Evolutionary conservation across 495 filamentous ascomycete species (phyloP), one percentile per base, ranked within the genome.

Genomic region (Daldinia concentrica): DNA sequence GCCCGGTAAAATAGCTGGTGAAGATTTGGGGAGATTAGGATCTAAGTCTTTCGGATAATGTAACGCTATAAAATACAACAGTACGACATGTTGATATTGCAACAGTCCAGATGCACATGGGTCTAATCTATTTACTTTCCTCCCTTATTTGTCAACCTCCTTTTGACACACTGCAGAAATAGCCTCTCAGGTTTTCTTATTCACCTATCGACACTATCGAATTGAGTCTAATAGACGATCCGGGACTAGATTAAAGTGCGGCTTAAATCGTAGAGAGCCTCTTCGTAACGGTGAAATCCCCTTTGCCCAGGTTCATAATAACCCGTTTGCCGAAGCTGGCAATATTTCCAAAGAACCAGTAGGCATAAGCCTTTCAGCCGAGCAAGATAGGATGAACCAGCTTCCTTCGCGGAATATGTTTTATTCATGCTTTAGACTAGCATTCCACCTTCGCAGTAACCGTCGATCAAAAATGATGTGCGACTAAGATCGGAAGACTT

Each of bases 311-410:
- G 29, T 32, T 32, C 29, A 34, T 29, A 62, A 34, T 39, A 60
- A 48, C 34, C 41, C 11, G 52, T 68, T 69, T 73, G 62, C 71
- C 71, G 66, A 66, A 34, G 51, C 51, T 11, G 55, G 24, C 62
- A 62, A 58, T 66, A 73, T 66, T 52, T 59, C 61, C 15, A 62
- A 41, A 52, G 30, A 62, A 39, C 26, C 27, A 66, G 32, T 34
- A 48, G 37, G 56, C 58, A 69, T 73, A 73, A 66, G 65, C 71
- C 71, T 66, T 73, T 73, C 65, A 73, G 71, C 71, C 71, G 71
- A 73, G 26, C 65, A 54, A 66, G 57, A 82, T 81, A 80, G 78
- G 79, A 82, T 65, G 79, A 82, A 83, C 76, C 45, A 69, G 76
- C 80, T 79, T 73, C 76, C 63, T 69, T 71, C 41, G 77, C 64